phyloP scores from a whole-genome alignment of 2,329 filamentous ascomycete species.

The Kalmusia sp. region DNA sequence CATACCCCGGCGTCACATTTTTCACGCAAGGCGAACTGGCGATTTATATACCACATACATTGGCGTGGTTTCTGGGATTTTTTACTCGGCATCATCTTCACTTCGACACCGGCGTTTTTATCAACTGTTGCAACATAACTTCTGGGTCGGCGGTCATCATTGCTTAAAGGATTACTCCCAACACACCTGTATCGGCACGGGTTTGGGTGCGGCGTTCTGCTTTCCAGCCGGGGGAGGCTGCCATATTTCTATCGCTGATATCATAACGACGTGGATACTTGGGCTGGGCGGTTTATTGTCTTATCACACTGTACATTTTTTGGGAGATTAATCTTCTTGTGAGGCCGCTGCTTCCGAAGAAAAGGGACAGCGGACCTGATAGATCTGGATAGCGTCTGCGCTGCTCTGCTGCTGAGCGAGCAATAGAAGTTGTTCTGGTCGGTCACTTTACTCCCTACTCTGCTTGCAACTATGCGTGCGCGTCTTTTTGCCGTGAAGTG shows the following conservation, averaged over 20 bases:
- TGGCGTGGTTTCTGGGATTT: constrained; percentile 31
- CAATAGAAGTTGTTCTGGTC: constrained; percentile 4
- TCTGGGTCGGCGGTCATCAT: constrained; percentile 5
- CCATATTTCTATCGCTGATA: constrained; percentile 15
- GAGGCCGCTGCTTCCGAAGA: background rate
- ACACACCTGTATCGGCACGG: constrained; percentile 7
- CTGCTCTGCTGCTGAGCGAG: constrained; percentile 2
- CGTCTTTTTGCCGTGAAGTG: background rate
- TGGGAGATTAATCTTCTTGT: background rate
- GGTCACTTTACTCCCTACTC: too few relatives aligned
- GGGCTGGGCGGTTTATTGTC: constrained; percentile 4
- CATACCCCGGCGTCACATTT: constrained; percentile 41
- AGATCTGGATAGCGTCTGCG: background rate
- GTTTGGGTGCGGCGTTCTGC: constrained; percentile 14
- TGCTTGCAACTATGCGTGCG: background rate
- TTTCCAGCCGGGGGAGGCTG: background rate
- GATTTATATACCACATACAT: constrained; percentile 29
- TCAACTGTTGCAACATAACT: constrained; percentile 10
- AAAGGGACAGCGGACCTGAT: background rate
- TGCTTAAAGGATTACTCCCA: too few relatives aligned
- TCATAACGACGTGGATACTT: constrained; percentile 9
- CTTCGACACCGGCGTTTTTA: constrained; percentile 20
- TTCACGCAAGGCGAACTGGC: constrained; percentile 44
- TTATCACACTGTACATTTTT: constrained; percentile 11
- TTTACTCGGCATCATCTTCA: constrained; percentile 18